A percentile compares a stretch with the other conserved stretches of the same genome.
phyloP scores from a whole-genome alignment of 208 protist genomes.

The Herpetomonas muscarum region DNA sequence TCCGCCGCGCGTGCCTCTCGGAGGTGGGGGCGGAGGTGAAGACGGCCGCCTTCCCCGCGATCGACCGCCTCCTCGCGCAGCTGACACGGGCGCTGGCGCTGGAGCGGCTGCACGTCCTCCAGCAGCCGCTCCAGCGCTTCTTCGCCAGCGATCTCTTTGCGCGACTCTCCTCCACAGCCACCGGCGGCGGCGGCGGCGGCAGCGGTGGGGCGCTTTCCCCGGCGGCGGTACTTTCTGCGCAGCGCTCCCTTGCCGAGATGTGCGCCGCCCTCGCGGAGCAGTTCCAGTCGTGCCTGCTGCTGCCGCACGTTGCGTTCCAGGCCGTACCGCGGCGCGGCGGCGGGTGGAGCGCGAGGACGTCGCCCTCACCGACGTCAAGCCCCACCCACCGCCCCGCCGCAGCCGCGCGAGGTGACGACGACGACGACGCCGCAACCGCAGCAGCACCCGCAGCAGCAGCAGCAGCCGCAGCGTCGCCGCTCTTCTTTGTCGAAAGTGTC shows the following conservation, averaged over 20 bases:
- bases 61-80: conserved; percentile 18
- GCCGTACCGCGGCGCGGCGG: too few relatives aligned
- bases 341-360: too few relatives aligned
- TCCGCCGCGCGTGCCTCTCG: conserved; percentile 1
- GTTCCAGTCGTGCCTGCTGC: conserved; percentile 18
- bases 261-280: conserved; percentile 6
- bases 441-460: conserved; percentile 4
- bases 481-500: too few relatives aligned
- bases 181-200: neutral
- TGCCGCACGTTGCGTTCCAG: conserved; percentile 18
- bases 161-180: neutral
- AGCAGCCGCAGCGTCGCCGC: too few relatives aligned
- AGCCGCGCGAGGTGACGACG: too few relatives aligned
- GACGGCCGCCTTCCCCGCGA: conserved; percentile 9
- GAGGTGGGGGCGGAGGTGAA: conserved; percentile 13
- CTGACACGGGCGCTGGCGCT: conserved; percentile 13
- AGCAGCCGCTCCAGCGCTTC: conserved; percentile 16
- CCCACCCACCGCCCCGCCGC: too few relatives aligned
- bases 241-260: conserved; percentile 1
- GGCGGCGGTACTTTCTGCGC: neutral
- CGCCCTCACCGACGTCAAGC: too few relatives aligned
- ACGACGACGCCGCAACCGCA: neutral
- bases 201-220: too few relatives aligned
- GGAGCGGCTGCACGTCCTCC: conserved; percentile 16
- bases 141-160: neutral